A percentile compares a stretch with the other conserved stretches of the same genome.
Conservation (phyloP, 768 basidiomycete species). For the Hydnomerulius pinastri region DNA sequence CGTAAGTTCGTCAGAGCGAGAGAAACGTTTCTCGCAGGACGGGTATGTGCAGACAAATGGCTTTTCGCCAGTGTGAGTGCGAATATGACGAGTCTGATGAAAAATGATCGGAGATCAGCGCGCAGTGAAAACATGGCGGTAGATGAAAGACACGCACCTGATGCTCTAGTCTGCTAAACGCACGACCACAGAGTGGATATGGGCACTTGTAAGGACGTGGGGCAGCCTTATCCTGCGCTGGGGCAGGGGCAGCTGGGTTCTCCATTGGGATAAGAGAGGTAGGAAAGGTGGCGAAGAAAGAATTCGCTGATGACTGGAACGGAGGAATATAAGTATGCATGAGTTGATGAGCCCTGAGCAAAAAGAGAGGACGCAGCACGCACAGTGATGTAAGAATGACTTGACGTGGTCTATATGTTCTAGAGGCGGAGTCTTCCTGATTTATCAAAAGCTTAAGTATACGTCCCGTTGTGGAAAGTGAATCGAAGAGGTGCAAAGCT, state of each 20-base stretch:
- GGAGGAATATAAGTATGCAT: slow-evolving; percentile 34
- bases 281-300: slow-evolving; percentile 14
- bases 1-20: slow-evolving; percentile 97
- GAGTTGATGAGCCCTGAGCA: slow-evolving; percentile 13
- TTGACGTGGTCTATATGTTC: slow-evolving; percentile 17
- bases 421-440: slow-evolving; percentile 15
- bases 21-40: slow-evolving; percentile 98
- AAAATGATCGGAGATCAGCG: slow-evolving; percentile 18
- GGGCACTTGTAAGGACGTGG: slow-evolving; percentile 96
- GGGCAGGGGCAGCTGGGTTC: slow-evolving; percentile 3
- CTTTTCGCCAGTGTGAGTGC: slow-evolving; percentile 98
- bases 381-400: slow-evolving; percentile 21
- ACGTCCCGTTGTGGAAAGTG: slow-evolving; percentile 23
- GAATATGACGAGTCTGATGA: slow-evolving; percentile 89
- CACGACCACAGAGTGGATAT: slow-evolving; percentile 85
- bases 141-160: slow-evolving; percentile 56
- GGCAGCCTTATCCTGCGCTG: slow-evolving; percentile 40
- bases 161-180: slow-evolving; percentile 95
- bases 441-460: slow-evolving; percentile 23
- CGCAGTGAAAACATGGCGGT: slow-evolving; percentile 4
- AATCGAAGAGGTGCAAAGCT: slow-evolving; percentile 19
- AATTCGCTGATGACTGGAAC: slow-evolving; percentile 15
- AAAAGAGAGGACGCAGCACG: slow-evolving; percentile 12
- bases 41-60: slow-evolving; percentile 91
- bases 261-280: slow-evolving; percentile 25